Conservation (phyloP, 371 early-diverging fungal species). For the Mortierella sp. region DNA sequence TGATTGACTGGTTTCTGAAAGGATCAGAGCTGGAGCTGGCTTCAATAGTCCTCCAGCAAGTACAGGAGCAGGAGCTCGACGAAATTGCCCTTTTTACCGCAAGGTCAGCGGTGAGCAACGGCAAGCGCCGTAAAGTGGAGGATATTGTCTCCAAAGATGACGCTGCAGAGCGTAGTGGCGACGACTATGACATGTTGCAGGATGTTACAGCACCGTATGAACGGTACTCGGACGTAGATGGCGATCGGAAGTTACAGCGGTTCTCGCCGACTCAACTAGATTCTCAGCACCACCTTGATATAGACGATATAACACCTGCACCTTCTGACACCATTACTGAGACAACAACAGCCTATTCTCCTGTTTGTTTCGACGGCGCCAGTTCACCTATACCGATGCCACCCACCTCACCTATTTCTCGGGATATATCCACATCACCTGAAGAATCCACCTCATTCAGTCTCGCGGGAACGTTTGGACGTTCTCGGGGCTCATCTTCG, state of each 20-base stretch:
- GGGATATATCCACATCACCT: slow-evolving; percentile 17
- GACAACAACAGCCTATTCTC: slow-evolving; percentile 12
- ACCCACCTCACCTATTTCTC: slow-evolving; percentile 6
- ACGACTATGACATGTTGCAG: slow-evolving; percentile 27
- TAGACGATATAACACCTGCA: background rate
- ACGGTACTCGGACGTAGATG: slow-evolving; percentile 3
- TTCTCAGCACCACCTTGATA: slow-evolving; percentile 10
- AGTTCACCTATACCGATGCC: slow-evolving; percentile 28
- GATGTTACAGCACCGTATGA: slow-evolving; percentile 6
- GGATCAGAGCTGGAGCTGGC: slow-evolving; percentile 31
- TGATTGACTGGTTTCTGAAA: slow-evolving; percentile 64
- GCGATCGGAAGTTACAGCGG: background rate
- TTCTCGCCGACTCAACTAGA: background rate
- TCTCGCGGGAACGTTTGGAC: background rate
- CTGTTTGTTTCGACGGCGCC: slow-evolving; percentile 10
- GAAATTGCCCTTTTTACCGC: slow-evolving; percentile 19
- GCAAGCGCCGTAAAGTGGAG: slow-evolving; percentile 46
- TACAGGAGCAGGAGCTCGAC: slow-evolving; percentile 9
- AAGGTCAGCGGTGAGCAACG: slow-evolving; percentile 21
- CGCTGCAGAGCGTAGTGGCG: background rate
- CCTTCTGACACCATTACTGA: slow-evolving; percentile 11
- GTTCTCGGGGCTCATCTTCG: slow-evolving; percentile 19
- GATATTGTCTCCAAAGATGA: slow-evolving; percentile 20
- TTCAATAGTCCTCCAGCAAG: slow-evolving; percentile 15
- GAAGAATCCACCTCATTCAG: slow-evolving; percentile 19